A percentile compares a stretch with the other conserved stretches of the same genome.
These are phyloP conservation scores for Rutidosis leptorrhynchoides DNA, from an alignment of 129 eudicot genomes.

Conservation along the genomic window DNA sequence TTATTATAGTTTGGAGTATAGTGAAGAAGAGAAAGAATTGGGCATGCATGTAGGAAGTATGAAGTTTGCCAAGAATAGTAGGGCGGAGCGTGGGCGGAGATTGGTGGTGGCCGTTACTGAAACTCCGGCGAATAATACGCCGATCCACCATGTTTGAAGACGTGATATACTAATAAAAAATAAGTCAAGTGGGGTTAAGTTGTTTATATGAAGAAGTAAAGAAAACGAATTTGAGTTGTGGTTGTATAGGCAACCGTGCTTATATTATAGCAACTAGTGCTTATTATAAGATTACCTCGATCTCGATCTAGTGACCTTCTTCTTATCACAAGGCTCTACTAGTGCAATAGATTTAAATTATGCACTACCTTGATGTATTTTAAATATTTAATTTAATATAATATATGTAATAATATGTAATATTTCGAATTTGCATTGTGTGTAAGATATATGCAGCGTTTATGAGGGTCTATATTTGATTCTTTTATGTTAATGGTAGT, in stretches of 20 bases:
- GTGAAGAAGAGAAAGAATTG: conserved; percentile 43
- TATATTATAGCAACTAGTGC: neutral
- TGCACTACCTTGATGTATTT: neutral
- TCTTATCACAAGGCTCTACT: neutral
- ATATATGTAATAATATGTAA: no score
- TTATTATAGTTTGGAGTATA: conserved; percentile 52
- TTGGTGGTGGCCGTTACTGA: conserved; percentile 12
- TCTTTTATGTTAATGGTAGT: no score
- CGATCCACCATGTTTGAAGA: conserved; percentile 31
- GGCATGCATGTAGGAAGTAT: conserved; percentile 52
- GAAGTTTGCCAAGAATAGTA: conserved; percentile 51
- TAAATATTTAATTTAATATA: no score
- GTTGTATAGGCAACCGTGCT: neutral
- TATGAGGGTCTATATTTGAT: no score
- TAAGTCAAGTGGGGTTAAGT: conserved; percentile 8
- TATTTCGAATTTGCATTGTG: no score
- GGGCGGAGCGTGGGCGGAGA: conserved; percentile 50
- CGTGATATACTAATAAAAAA: neutral
- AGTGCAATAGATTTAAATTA: neutral
- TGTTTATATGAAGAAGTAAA: conserved; percentile 11
- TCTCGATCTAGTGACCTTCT: conserved; percentile 11
- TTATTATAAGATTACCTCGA: neutral
- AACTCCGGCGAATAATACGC: conserved; percentile 33
- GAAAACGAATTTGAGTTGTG: neutral
- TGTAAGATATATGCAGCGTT: no score